Base-by-base conservation (phyloP, 352 stramenopile species). In the Phytopythium litorale region DNA sequence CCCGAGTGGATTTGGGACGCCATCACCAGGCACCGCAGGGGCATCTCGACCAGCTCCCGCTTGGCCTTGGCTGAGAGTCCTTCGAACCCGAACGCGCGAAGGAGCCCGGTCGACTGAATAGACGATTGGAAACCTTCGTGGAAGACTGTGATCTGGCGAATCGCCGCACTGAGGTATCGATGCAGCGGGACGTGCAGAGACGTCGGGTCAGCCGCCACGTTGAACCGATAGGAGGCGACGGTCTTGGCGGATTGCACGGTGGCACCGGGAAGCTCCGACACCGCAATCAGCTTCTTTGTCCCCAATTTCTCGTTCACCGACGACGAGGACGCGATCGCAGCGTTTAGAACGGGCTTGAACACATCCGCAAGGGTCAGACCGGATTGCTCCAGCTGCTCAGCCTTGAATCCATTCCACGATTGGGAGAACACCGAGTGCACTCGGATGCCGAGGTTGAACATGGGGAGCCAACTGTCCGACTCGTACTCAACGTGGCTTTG, bases 361-460 rank as follows among this genome's bases (percentile, higher is more conserved):
- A 91, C 72, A n/a, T 79, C 70, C 5, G 66, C 56, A 38, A 94
- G 57, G 11, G 67, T 56, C 18, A 62, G 28, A 23, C 76, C 60
- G 11, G 73, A 54, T 19, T 52, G 21, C 57, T 73, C 46, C 7
- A 91, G 64, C 25, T 79, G 68, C 1, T 66, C 70, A 6, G 70
- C 62, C 13, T 73, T 72, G 58, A 92, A 87, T 3, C 83, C 78
- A 55, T 85, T 88, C 83, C 85, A 94, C 2, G 85, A 73, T 3
- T 92, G 78, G 19, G 85, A 80, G 37, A 94, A 96, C 4, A 94
- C 72, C 13, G 87, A 92, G 65, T 96, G 87, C 18, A 94, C 73
- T 11, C 87, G 85, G 61, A 96, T 96, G 21, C 87, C 87, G 21
- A 96, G 74, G 43, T 96, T 96, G 65, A 96, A 96, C 77, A 94